These are phyloP conservation scores for Fusarium robinianum DNA, from an alignment of 2,329 filamentous ascomycete genomes.

Conservation along the genomic window DNA sequence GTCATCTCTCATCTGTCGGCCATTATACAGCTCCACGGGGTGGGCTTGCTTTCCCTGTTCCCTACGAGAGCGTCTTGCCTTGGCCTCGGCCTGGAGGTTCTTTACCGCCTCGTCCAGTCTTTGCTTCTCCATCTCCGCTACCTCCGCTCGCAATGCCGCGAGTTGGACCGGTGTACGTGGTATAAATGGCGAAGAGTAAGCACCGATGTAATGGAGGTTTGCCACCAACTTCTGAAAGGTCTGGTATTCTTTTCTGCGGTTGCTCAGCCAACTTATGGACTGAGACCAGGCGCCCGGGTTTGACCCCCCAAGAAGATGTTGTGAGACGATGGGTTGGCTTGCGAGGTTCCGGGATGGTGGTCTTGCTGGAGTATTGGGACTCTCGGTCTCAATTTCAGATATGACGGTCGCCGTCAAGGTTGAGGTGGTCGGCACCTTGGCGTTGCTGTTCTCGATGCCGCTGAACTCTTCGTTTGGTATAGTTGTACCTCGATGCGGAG, in stretches of 20 bases:
- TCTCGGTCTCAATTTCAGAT: too few relatives aligned
- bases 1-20: slow-evolving; percentile 35
- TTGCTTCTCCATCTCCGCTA: slow-evolving; percentile 35
- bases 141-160: slow-evolving; percentile 39
- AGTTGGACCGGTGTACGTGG: slow-evolving; percentile 44
- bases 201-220: slow-evolving; percentile 44
- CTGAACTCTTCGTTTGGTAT: too few relatives aligned
- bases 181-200: slow-evolving; percentile 44
- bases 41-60: slow-evolving; percentile 3
- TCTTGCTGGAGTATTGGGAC: not conserved
- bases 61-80: slow-evolving; percentile 16
- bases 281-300: slow-evolving; percentile 44
- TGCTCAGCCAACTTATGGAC: slow-evolving; percentile 47
- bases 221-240: slow-evolving; percentile 43
- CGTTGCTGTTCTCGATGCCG: too few relatives aligned
- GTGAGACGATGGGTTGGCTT: too few relatives aligned
- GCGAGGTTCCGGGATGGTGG: slow-evolving; percentile 6
- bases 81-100: slow-evolving; percentile 27
- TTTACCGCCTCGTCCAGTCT: slow-evolving; percentile 35
- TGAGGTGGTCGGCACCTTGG: too few relatives aligned
- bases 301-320: too few relatives aligned
- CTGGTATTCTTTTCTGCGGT: slow-evolving; percentile 40
- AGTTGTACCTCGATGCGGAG: too few relatives aligned
- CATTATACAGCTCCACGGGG: slow-evolving; percentile 33
- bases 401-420: too few relatives aligned